These are phyloP conservation scores for Polygonum aviculare DNA, from an alignment of 148 eudicot genomes.

Conservation along the genomic window DNA sequence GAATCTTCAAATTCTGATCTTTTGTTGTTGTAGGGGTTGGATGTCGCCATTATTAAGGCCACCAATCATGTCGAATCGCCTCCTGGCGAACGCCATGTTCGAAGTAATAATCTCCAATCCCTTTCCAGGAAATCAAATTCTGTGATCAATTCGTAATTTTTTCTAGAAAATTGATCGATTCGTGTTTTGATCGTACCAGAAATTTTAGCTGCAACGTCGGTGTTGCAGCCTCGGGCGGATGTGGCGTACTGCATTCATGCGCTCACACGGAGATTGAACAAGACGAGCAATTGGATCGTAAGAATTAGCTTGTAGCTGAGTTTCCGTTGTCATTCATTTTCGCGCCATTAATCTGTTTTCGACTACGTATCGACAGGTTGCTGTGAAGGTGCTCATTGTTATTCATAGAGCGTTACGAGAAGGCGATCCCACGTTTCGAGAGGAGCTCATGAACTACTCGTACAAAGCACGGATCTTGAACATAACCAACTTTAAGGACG, in stretches of 20 bases:
- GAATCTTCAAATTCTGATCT: background rate
- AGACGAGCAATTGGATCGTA: conserved; percentile 98
- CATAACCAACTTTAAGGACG: conserved; percentile 86
- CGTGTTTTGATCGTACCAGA: conserved; percentile 27
- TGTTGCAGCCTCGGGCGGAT: conserved; percentile 79
- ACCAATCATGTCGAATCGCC: conserved; percentile 90
- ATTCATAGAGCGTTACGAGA: conserved; percentile 82
- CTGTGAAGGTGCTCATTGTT: conserved; percentile 75
- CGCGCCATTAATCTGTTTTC: background rate
- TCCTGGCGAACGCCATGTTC: conserved; percentile 76
- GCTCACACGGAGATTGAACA: conserved; percentile 69
- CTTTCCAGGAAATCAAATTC: background rate
- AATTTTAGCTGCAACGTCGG: conserved; percentile 68
- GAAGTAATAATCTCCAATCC: conserved; percentile 42
- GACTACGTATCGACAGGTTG: conserved; percentile 42
- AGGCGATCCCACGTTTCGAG: conserved; percentile 86
- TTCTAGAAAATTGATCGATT: background rate
- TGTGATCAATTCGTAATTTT: background rate
- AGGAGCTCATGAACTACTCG: conserved; percentile 73
- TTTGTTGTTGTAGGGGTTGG: conserved; percentile 51
- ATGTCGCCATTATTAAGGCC: conserved; percentile 90
- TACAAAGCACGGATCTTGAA: conserved; percentile 62
- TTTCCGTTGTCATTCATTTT: background rate
- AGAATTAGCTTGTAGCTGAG: background rate
- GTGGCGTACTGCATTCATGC: conserved; percentile 89